These are phyloP conservation scores for Citrus maxima DNA, from an alignment of 345 rosid genomes.

Conservation along the genomic window DNA sequence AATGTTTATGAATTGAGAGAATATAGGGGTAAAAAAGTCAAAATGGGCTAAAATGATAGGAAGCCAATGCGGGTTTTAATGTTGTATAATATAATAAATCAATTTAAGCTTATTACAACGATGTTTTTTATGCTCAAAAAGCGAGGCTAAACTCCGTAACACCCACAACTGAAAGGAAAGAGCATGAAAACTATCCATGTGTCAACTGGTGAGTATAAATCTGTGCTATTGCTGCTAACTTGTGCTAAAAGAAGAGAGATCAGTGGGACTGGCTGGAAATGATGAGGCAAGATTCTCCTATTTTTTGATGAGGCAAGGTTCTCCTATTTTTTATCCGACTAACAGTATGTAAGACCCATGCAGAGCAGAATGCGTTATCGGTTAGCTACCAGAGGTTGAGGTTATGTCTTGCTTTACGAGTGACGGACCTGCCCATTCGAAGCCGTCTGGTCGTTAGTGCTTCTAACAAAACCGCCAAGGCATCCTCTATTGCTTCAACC, in stretches of 20 bases:
- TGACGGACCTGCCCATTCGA: constrained; percentile 93
- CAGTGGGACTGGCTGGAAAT: not conserved
- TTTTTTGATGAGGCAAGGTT: not conserved
- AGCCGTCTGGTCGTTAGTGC: constrained; percentile 73
- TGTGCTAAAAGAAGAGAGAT: not conserved
- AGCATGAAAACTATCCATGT: not conserved
- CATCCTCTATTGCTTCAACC: constrained; percentile 69
- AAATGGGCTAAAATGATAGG: no score
- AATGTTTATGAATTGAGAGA: no score
- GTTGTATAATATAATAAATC: not conserved
- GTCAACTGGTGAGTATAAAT: not conserved
- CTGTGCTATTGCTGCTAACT: not conserved
- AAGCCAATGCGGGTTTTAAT: not conserved
- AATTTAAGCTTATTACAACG: not conserved
- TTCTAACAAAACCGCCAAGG: constrained; percentile 54
- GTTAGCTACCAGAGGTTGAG: constrained; percentile 38
- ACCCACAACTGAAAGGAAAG: not conserved
- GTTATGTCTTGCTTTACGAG: constrained; percentile 59
- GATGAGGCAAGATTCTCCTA: not conserved
- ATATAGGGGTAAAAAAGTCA: no score
- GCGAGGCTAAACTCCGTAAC: not conserved
- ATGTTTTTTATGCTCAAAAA: not conserved
- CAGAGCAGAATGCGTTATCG: not conserved
- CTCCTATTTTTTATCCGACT: not conserved
- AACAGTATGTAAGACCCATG: not conserved